These are phyloP conservation scores for Salix purpurea DNA, from an alignment of 345 rosid genomes.

Conservation along the genomic window DNA sequence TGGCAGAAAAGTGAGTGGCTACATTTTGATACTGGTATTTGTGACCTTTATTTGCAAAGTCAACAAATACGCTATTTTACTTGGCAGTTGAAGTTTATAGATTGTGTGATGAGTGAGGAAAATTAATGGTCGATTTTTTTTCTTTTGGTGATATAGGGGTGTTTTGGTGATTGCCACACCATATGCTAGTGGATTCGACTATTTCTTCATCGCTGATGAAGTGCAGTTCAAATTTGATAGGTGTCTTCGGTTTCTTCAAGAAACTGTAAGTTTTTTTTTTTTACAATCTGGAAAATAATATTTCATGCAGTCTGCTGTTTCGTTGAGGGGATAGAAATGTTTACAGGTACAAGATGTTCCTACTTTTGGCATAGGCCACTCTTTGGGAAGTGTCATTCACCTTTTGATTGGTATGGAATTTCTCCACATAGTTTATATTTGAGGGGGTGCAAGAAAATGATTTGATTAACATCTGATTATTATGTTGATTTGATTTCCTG, in stretches of 20 bases:
- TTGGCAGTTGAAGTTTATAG: background rate
- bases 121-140: conserved; percentile 1
- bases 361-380: conserved; percentile 88
- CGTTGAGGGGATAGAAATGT: background rate
- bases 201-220: conserved; percentile 93
- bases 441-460: background rate
- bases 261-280: conserved; percentile 48
- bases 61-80: background rate
- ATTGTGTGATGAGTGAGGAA: background rate
- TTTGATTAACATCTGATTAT: conserved; percentile 20
- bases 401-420: conserved; percentile 71
- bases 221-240: conserved; percentile 91
- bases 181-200: conserved; percentile 93
- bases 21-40: background rate
- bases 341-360: conserved; percentile 85
- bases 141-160: conserved; percentile 55
- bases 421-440: background rate
- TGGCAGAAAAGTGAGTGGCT: conserved; percentile 70
- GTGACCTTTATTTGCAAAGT: background rate
- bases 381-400: conserved; percentile 92
- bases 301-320: background rate
- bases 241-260: conserved; percentile 69
- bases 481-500: conserved; percentile 20
- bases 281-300: background rate
- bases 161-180: conserved; percentile 93